Evolutionary conservation across 1,284 basidiomycete species (phyloP).

Genomic region (Cryptococcus floricola): DNA sequence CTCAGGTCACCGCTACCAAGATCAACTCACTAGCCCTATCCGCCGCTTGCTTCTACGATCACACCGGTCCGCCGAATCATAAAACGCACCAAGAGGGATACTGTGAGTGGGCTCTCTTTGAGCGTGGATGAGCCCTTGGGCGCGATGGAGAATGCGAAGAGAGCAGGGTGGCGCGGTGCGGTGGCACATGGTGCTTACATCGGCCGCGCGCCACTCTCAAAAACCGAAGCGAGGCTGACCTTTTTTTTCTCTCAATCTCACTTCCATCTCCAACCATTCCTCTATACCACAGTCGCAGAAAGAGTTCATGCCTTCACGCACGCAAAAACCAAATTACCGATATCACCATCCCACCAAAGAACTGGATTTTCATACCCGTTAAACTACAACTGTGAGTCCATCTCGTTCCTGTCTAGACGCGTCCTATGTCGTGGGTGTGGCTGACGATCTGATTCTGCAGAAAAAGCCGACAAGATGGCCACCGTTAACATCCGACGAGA

Average conservation of each 20-base stretch:
- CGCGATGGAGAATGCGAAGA: too few relatives aligned
- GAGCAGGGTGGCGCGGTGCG: background rate
- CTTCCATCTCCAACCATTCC: background rate
- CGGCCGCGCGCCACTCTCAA: background rate
- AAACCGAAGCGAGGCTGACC: background rate
- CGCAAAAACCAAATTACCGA: slow-evolving; percentile 5
- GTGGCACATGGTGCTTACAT: background rate
- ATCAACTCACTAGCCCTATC: slow-evolving; percentile 12
- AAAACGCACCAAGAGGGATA: slow-evolving; percentile 3
- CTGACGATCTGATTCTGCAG: background rate
- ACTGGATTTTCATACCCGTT: slow-evolving; percentile 13
- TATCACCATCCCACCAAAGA: slow-evolving; percentile 11
- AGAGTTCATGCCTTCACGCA: slow-evolving; percentile 27
- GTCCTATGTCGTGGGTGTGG: background rate
- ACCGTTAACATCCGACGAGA: slow-evolving; percentile 96
- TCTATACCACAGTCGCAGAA: slow-evolving; percentile 7
- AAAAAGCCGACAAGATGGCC: slow-evolving; percentile 63
- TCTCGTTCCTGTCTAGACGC: background rate
- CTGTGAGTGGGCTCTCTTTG: background rate
- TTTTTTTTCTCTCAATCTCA: background rate
- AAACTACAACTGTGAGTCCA: slow-evolving; percentile 5
- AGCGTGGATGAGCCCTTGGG: background rate
- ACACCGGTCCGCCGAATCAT: slow-evolving; percentile 7
- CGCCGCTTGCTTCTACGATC: background rate
- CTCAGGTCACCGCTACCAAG: slow-evolving; percentile 7